These are phyloP conservation scores for Lachancea fermentati DNA, from an alignment of 805 yeast species.

Conservation along the genomic window DNA sequence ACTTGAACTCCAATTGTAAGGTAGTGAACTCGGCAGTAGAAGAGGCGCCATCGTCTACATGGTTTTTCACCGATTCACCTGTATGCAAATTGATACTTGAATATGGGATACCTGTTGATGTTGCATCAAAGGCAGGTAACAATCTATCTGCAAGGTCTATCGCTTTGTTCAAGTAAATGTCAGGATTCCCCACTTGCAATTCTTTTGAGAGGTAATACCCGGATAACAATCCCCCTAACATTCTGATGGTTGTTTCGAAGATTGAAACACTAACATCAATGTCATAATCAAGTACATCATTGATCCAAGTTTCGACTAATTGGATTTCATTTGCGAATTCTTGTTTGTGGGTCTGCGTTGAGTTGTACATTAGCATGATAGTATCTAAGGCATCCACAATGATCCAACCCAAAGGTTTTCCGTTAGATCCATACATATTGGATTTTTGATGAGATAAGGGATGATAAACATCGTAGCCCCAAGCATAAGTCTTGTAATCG, in stretches of 20 bases:
- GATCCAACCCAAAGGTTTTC: constrained; percentile 83
- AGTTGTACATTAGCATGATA: constrained; percentile 64
- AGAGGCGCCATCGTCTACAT: constrained; percentile 69
- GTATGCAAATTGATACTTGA: constrained; percentile 69
- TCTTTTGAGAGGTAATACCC: constrained; percentile 69
- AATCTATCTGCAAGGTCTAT: constrained; percentile 70
- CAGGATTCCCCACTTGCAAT: constrained; percentile 30
- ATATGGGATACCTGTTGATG: constrained; percentile 66
- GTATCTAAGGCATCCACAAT: constrained; percentile 86
- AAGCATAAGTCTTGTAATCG: constrained; percentile 66
- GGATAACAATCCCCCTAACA: constrained; percentile 89
- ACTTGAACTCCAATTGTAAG: constrained; percentile 80
- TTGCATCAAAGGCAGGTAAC: constrained; percentile 56
- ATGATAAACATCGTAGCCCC: constrained; percentile 77
- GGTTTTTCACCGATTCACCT: constrained; percentile 54
- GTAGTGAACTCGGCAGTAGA: constrained; percentile 90
- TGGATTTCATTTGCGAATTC: constrained; percentile 48
- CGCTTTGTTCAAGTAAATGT: constrained; percentile 70
- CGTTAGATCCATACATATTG: constrained; percentile 61
- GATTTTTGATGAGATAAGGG: constrained; percentile 60
- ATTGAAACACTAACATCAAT: constrained; percentile 73
- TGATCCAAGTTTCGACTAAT: constrained; percentile 70
- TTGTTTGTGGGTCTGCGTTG: constrained; percentile 14
- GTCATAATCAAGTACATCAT: constrained; percentile 59
- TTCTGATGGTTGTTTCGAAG: constrained; percentile 90